These are phyloP conservation scores for Bryopsis sp. DNA, from an alignment of 139 green algal genomes.

Conservation along the genomic window DNA sequence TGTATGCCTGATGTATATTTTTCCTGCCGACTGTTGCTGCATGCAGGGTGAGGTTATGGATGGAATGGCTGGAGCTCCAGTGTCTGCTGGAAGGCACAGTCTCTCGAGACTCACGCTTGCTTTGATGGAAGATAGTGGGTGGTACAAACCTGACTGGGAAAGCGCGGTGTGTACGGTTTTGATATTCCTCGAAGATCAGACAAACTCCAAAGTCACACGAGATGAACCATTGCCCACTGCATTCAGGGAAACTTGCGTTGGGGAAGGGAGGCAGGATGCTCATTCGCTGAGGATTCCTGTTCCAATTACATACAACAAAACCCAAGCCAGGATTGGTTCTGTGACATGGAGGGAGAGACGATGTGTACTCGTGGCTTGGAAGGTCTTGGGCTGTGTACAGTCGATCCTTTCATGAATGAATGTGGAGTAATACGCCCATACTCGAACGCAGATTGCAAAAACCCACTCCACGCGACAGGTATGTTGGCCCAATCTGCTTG, in stretches of 20 bases:
- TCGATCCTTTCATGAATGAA: not conserved
- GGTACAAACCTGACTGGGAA: conserved; percentile 7
- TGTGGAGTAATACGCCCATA: not conserved
- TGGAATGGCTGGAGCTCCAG: not conserved
- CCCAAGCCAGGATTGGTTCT: not conserved
- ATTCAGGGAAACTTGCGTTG: not conserved
- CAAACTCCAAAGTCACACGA: no score
- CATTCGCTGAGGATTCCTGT: not conserved
- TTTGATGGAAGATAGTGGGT: conserved; percentile 2
- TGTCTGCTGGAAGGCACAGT: not conserved
- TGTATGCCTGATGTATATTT: no score
- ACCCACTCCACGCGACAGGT: not conserved
- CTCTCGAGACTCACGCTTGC: not conserved
- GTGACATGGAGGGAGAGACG: not conserved
- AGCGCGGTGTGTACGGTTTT: not conserved
- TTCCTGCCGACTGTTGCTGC: no score
- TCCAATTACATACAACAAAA: not conserved
- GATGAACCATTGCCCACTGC: no score
- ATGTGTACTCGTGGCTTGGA: not conserved
- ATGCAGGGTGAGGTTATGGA: conserved; percentile 4
- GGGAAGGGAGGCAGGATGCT: not conserved
- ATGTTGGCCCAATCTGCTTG: not conserved
- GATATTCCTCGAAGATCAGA: no score
- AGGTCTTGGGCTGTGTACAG: not conserved
- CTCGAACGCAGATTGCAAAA: conserved; percentile 3